Conservation (phyloP, 225 moss, liverwort and hornwort genomes). For the Physcomitrium patens region DNA sequence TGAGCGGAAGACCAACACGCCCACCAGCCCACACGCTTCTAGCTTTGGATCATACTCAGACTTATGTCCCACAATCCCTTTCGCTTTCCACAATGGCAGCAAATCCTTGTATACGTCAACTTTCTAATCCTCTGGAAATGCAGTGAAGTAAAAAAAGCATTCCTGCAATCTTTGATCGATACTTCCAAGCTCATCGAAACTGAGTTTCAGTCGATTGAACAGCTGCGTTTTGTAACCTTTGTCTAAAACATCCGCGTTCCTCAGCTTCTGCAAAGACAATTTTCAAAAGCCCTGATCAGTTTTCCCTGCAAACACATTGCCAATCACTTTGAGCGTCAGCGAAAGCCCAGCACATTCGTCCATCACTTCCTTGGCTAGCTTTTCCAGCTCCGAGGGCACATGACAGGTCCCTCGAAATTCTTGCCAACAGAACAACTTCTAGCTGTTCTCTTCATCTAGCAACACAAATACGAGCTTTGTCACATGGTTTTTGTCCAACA, state of each 20-base stretch:
- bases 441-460: slow-evolving; percentile 35
- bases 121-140: slow-evolving; percentile 40
- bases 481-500: slow-evolving; percentile 15
- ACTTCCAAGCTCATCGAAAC: slow-evolving; percentile 27
- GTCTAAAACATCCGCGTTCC: slow-evolving; percentile 27
- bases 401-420: slow-evolving; percentile 29
- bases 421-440: slow-evolving; percentile 49
- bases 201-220: slow-evolving; percentile 32
- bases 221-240: slow-evolving; percentile 39
- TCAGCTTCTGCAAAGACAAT: slow-evolving; percentile 1
- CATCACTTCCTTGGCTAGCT: slow-evolving; percentile 6
- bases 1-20: slow-evolving; percentile 43
- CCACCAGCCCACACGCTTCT: slow-evolving; percentile 40
- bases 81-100: slow-evolving; percentile 42
- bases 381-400: slow-evolving; percentile 12
- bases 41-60: slow-evolving; percentile 24
- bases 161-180: slow-evolving; percentile 24
- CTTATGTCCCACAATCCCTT: slow-evolving; percentile 30
- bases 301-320: slow-evolving; percentile 34
- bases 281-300: slow-evolving; percentile 12
- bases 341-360: slow-evolving; percentile 38
- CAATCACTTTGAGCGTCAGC: slow-evolving; percentile 46
- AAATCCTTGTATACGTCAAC: slow-evolving; percentile 23
- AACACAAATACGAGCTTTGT: slow-evolving; percentile 21
- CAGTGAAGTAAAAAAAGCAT: slow-evolving; percentile 50